These are phyloP conservation scores for Mucor piriformis DNA, from an alignment of 371 early-diverging fungal genomes.

Conservation along the genomic window DNA sequence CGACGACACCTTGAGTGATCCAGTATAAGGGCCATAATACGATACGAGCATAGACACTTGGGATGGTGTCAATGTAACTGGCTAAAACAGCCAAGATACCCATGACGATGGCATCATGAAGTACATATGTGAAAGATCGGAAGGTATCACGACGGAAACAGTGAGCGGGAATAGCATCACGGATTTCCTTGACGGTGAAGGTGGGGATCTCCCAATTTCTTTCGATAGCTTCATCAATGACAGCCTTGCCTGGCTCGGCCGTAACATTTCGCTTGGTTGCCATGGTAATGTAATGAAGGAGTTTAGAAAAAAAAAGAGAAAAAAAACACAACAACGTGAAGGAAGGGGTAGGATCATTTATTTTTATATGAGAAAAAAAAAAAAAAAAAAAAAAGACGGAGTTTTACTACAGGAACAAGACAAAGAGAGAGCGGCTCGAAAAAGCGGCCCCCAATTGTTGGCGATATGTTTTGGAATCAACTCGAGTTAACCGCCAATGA, in stretches of 20 bases:
- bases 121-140: slow-evolving; percentile 70
- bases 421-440: too few relatives aligned
- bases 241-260: slow-evolving; percentile 11
- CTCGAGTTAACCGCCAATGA: neutral
- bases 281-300: slow-evolving; percentile 14
- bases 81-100: slow-evolving; percentile 67
- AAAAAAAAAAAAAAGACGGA: neutral
- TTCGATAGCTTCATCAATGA: slow-evolving; percentile 41
- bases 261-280: slow-evolving; percentile 29
- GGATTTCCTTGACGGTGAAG: slow-evolving; percentile 86
- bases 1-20: slow-evolving; percentile 78
- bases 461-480: neutral
- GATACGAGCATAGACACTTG: slow-evolving; percentile 47
- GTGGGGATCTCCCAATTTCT: slow-evolving; percentile 65
- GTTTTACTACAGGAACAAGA: neutral
- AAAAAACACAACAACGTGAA: neutral
- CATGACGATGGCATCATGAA: slow-evolving; percentile 68
- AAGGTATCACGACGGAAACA: slow-evolving; percentile 82
- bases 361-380: neutral
- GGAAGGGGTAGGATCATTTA: neutral
- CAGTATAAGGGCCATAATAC: slow-evolving; percentile 80
- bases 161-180: slow-evolving; percentile 84
- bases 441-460: slow-evolving; percentile 4
- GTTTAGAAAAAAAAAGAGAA: neutral
- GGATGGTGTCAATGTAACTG: slow-evolving; percentile 64